Conservation (phyloP, 345 rosid genomes). For the Cardamine occulta region DNA sequence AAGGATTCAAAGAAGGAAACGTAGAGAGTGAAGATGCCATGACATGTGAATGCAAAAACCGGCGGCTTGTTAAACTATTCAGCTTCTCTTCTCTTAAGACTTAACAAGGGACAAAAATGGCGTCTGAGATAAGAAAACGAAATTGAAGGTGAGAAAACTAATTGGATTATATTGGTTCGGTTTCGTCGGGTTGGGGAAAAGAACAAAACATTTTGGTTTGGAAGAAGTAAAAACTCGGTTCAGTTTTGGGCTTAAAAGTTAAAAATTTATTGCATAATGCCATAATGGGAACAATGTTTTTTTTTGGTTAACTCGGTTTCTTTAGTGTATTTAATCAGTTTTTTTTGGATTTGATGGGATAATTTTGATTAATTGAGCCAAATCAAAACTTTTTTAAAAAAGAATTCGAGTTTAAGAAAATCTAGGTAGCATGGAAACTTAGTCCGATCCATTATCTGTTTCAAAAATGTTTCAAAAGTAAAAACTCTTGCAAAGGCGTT, state of each 20-base stretch:
- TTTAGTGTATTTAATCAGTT: not conserved
- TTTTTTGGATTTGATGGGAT: no score
- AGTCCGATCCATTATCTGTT: no score
- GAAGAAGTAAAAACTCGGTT: not conserved
- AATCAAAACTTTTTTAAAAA: no score
- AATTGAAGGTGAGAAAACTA: not conserved
- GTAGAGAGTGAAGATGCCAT: slow-evolving; percentile 35
- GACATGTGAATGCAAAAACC: slow-evolving; percentile 16
- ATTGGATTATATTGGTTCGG: not conserved
- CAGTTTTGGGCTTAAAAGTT: not conserved
- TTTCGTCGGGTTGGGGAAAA: not conserved
- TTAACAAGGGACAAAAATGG: not conserved
- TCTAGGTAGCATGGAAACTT: no score
- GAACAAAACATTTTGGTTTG: not conserved
- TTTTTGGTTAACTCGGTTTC: no score
- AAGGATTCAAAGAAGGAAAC: slow-evolving; percentile 32
- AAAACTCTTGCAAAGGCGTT: fast-evolving
- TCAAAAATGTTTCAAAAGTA: no score
- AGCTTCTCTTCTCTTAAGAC: not conserved
- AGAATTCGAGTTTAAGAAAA: no score
- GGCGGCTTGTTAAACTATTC: not conserved
- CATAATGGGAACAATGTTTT: no score
- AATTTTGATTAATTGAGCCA: no score
- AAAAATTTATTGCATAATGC: no score
- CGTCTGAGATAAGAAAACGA: not conserved